Conservation (phyloP, 441 rosid genomes). For the Rhodomyrtus psidioides region DNA sequence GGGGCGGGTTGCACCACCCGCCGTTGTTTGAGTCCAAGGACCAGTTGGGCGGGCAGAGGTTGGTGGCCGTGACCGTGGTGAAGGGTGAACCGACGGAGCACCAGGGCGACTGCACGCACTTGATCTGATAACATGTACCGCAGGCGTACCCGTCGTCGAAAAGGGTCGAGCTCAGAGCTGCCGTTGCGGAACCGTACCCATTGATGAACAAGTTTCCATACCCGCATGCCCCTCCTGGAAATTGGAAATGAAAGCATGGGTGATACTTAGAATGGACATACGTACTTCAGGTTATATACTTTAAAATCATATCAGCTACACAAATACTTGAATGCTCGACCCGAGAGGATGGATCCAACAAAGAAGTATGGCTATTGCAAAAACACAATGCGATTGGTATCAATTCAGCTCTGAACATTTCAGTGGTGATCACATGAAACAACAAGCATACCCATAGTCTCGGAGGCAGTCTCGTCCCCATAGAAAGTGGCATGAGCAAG, state of each 20-base stretch:
- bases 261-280: background rate
- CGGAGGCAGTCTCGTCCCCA: conserved; percentile 72
- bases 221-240: conserved; percentile 85
- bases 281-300: background rate
- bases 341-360: background rate
- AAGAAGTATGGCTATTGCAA: background rate
- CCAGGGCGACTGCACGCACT: conserved; percentile 35
- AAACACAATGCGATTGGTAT: background rate
- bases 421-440: background rate
- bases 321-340: background rate
- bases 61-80: conserved; percentile 63
- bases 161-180: conserved; percentile 63
- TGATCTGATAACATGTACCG: conserved; percentile 65
- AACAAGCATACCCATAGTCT: conserved; percentile 47
- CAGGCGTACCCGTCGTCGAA: conserved; percentile 68
- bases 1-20: conserved; percentile 93
- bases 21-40: conserved; percentile 61
- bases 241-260: background rate
- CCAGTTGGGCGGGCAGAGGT: conserved; percentile 85
- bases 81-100: conserved; percentile 32
- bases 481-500: conserved; percentile 80
- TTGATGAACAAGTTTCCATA: conserved; percentile 56
- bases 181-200: conserved; percentile 61
- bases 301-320: background rate
- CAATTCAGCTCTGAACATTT: too few species aligned